Evolutionary conservation across 2,329 filamentous ascomycete species (phyloP), one percentile per base, ranked within the genome.

Genomic region (Metarhizium sp.): DNA sequence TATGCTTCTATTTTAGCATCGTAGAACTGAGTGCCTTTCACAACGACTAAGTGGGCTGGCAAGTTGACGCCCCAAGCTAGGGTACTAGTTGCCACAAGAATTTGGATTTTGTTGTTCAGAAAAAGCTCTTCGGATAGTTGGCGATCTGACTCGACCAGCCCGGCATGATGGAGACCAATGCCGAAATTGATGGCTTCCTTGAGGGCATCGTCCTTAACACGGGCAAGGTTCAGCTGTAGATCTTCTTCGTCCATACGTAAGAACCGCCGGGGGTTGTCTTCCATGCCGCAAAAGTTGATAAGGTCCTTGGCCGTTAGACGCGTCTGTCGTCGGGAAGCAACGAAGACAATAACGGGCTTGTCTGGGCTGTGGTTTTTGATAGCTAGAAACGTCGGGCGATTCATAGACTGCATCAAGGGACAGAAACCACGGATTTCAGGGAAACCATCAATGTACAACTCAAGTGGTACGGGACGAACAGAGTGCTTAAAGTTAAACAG

Each of bases 321-420:
- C 0, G 94, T 99, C 75, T 99, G 94, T 64, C 94, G 81, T 65
- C 95, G 86, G 18, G 94, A 99, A 3, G 94, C 91, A 6, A 99
- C 94, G 64, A 99, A 99, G 1, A 99, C 94, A 68, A 99, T 99
- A 8, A 97, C 94, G 0, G 94, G 94, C 71, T 99, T 97, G 53
- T 91, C 86, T 0, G 95, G 94, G 46, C 92, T 96, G 71, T 99
- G 95, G 11, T 86, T 90, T 71, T 99, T 96, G 70, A 99, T 94
- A 0, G 94, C 94, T 36, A 97, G 75, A 72, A 97, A 99, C 0
- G 94, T 96, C 2, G 94, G 94, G 6, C 94, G 82, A 66, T 99
- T 99, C 94, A 99, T 99, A 0, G 91, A 95, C 72, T 97, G 92
- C 94, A 99, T 99, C 61, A 99, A 73, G 0, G 94, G 91, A 64